Percentiles rank a stretch among this genome's conserved stretches.
Conservation (phyloP, 257 asterid species). For the Nicotiana undulata region DNA sequence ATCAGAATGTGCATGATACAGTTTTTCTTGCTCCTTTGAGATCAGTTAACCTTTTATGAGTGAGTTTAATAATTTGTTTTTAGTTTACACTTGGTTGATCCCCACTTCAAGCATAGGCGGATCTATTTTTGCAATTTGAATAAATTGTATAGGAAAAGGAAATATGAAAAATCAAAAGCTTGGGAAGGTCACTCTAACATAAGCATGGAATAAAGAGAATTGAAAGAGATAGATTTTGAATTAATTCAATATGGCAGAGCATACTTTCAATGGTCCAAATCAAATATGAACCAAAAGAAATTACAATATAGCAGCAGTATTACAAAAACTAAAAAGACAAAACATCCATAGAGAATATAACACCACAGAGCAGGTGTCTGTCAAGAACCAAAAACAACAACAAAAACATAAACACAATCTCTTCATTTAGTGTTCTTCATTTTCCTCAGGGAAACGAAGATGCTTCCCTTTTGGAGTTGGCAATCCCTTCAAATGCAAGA, state of each 20-base stretch:
- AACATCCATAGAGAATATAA: not conserved
- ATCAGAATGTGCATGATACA: too few species aligned
- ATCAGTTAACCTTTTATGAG: too few species aligned
- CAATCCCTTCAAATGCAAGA: constrained; percentile 21
- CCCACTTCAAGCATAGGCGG: too few species aligned
- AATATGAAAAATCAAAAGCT: too few species aligned
- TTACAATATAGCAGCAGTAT: not conserved
- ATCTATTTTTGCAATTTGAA: too few species aligned
- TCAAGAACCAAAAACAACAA: not conserved
- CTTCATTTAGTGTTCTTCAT: not conserved
- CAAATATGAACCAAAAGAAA: not conserved
- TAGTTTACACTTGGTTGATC: too few species aligned
- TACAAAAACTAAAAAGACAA: not conserved
- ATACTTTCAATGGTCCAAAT: not conserved
- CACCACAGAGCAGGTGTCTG: not conserved
- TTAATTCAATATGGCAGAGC: not conserved
- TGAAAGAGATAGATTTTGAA: not conserved
- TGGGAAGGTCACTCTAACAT: too few species aligned
- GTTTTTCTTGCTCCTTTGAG: too few species aligned
- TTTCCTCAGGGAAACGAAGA: constrained; percentile 34
- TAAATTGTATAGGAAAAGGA: too few species aligned
- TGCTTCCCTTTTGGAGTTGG: constrained; percentile 43
- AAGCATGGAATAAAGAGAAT: too few species aligned
- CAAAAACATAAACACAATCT: not conserved
- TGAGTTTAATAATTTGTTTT: too few species aligned